These are phyloP conservation scores for Aspergillus carlsbadensis DNA, from an alignment of 495 filamentous ascomycete species.

Conservation along the genomic window DNA sequence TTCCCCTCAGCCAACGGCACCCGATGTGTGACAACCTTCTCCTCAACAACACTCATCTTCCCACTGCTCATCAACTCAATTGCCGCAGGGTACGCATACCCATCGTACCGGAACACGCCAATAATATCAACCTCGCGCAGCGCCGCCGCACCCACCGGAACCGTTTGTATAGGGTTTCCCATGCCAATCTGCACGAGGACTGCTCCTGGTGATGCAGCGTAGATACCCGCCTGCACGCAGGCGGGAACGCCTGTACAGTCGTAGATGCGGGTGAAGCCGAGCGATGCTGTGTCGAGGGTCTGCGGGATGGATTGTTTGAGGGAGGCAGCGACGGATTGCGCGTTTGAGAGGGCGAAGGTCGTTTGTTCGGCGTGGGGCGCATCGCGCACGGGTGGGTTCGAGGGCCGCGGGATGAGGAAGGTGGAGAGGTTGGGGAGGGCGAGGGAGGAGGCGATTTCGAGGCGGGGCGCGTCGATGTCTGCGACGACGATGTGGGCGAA, in stretches of 20 bases:
- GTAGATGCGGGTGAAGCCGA: slow-evolving; percentile 76
- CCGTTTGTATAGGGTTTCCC: slow-evolving; percentile 86
- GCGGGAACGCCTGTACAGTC: slow-evolving; percentile 90
- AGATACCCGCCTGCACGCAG: slow-evolving; percentile 84
- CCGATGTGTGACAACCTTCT: slow-evolving; percentile 73
- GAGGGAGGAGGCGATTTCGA: slow-evolving; percentile 69
- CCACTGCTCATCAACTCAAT: slow-evolving; percentile 68
- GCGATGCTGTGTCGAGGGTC: slow-evolving; percentile 40
- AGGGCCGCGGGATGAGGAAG: slow-evolving; percentile 56
- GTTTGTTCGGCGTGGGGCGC: slow-evolving; percentile 44
- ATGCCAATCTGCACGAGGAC: slow-evolving; percentile 88
- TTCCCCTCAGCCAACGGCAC: slow-evolving; percentile 64
- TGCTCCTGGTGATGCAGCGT: slow-evolving; percentile 75
- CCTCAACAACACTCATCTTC: slow-evolving; percentile 51
- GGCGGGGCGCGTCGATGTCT: slow-evolving; percentile 72
- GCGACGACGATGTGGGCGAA: slow-evolving; percentile 75
- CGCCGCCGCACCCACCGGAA: slow-evolving; percentile 82
- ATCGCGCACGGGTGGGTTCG: slow-evolving; percentile 33
- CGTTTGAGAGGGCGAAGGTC: slow-evolving; percentile 36
- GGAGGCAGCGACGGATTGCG: slow-evolving; percentile 43
- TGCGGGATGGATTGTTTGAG: slow-evolving; percentile 28
- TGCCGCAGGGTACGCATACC: slow-evolving; percentile 74
- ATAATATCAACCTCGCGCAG: slow-evolving; percentile 87
- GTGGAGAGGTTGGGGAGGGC: slow-evolving; percentile 60
- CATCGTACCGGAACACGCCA: slow-evolving; percentile 89